Conservation (phyloP, 257 asterid species). For the Ballota nigra region DNA sequence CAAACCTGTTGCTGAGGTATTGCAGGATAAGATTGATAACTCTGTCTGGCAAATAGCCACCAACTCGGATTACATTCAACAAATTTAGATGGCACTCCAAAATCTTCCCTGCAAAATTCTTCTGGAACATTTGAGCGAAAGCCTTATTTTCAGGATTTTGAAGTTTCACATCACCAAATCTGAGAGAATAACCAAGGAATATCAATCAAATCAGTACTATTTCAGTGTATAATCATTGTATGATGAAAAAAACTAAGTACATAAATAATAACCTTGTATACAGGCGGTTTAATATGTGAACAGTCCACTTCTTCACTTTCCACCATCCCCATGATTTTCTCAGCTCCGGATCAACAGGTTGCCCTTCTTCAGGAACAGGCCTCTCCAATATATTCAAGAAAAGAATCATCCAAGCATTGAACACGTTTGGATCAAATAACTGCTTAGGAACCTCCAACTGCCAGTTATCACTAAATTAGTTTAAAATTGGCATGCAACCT, state of each 20-base stretch:
- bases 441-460: slow-evolving; percentile 98
- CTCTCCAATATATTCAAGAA: slow-evolving; percentile 88
- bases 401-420: slow-evolving; percentile 95
- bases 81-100: slow-evolving; percentile 91
- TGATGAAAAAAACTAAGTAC: slow-evolving; percentile 9
- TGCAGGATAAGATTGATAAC: slow-evolving; percentile 94
- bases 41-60: slow-evolving; percentile 96
- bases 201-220: slow-evolving; percentile 2
- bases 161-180: slow-evolving; percentile 93
- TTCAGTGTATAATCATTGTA: background rate
- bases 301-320: slow-evolving; percentile 99
- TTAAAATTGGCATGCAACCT: slow-evolving; percentile 5
- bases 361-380: slow-evolving; percentile 93
- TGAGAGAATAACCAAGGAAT: slow-evolving; percentile 24
- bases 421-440: slow-evolving; percentile 80
- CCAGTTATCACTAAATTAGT: slow-evolving; percentile 16
- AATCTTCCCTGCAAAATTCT: slow-evolving; percentile 89
- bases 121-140: slow-evolving; percentile 97
- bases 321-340: slow-evolving; percentile 99
- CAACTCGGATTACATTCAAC: slow-evolving; percentile 77
- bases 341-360: slow-evolving; percentile 82
- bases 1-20: slow-evolving; percentile 88
- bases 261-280: slow-evolving; percentile 49
- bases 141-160: slow-evolving; percentile 92
- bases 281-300: slow-evolving; percentile 89